These are phyloP conservation scores for Puccinellia tenuiflora DNA, from an alignment of 176 grass and related monocot genomes.

Conservation along the genomic window DNA sequence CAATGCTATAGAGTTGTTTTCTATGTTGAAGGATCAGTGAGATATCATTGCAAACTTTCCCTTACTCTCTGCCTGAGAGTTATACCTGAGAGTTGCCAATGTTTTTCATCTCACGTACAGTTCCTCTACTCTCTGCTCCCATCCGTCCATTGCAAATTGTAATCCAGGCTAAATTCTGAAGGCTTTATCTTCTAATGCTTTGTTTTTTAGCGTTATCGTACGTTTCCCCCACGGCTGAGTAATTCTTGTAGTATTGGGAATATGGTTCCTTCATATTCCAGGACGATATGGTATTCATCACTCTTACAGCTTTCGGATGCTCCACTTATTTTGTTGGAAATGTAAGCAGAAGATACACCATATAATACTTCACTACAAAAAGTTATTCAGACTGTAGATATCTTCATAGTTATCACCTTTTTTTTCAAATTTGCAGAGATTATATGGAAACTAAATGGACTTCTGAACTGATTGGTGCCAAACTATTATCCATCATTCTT, in stretches of 20 bases:
- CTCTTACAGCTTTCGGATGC: slow-evolving; percentile 71
- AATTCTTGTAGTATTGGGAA: slow-evolving; percentile 5
- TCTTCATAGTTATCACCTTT: neutral
- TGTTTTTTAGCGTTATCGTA: slow-evolving; percentile 2
- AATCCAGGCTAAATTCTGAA: neutral
- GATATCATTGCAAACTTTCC: no score
- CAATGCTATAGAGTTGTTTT: neutral
- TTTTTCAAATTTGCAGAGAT: slow-evolving; percentile 35
- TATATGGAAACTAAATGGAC: slow-evolving; percentile 19
- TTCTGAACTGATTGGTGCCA: slow-evolving; percentile 32
- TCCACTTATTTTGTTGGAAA: slow-evolving; percentile 38
- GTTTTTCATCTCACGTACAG: neutral
- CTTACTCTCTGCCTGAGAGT: no score
- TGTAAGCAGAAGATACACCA: slow-evolving; percentile 30
- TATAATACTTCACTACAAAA: neutral
- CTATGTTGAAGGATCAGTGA: neutral
- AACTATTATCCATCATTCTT: slow-evolving; percentile 58
- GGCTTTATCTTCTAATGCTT: slow-evolving; percentile 7
- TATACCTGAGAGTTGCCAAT: neutral
- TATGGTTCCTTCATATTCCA: slow-evolving; percentile 39
- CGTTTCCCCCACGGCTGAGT: neutral
- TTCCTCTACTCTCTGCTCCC: neutral
- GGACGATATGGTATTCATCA: slow-evolving; percentile 77
- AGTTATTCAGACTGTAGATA: neutral
- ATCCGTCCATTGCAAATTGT: neutral